Evolutionary conservation across 495 filamentous ascomycete species (phyloP).

Genomic region (Xylaria longipes): DNA sequence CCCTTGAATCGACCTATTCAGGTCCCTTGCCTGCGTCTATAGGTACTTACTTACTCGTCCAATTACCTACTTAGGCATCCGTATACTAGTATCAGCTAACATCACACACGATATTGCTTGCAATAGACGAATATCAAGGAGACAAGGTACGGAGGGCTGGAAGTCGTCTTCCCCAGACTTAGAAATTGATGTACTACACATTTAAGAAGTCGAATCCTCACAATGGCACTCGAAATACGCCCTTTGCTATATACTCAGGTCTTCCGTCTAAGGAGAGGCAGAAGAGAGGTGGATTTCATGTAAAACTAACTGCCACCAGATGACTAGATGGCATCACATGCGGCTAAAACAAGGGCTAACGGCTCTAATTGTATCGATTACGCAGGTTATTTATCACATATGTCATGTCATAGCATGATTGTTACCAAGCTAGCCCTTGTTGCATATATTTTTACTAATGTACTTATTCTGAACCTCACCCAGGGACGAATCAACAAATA

Average conservation of each 20-base stretch:
- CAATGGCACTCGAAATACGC: neutral
- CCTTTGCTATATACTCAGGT: neutral
- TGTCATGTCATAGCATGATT: slow-evolving; percentile 1
- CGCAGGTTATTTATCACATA: neutral
- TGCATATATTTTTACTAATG: neutral
- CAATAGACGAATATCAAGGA: neutral
- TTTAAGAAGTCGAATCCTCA: neutral
- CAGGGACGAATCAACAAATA: neutral
- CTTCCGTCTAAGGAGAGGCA: neutral
- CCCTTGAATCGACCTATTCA: neutral
- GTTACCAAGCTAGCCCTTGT: neutral
- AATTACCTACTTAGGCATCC: neutral
- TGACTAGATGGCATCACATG: neutral
- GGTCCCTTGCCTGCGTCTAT: neutral
- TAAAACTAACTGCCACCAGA: neutral
- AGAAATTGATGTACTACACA: neutral
- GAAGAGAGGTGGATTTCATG: neutral
- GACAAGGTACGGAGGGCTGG: neutral
- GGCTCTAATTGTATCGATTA: neutral
- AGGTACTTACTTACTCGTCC: neutral
- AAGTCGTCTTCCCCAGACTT: neutral
- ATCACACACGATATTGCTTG: neutral
- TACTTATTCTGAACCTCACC: neutral
- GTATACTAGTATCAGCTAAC: neutral
- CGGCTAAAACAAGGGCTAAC: neutral